Conservation (phyloP, 192 early-diverging fungal genomes). For the Allomyces macrogynus region DNA sequence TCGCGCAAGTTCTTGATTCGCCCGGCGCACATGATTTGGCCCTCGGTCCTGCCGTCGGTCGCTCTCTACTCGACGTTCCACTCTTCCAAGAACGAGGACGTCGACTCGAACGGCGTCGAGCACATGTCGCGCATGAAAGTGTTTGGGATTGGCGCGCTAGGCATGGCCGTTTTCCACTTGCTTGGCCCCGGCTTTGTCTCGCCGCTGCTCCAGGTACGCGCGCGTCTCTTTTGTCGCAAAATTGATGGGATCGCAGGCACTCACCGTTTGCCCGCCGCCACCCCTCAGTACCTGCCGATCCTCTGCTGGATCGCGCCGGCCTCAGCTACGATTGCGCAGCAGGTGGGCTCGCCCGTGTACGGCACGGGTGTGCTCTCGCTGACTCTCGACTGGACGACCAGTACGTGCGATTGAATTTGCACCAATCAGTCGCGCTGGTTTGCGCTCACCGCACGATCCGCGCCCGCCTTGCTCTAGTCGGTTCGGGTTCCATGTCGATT, state of each 20-base stretch:
- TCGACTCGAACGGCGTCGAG: not conserved
- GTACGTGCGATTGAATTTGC: constrained; percentile 11
- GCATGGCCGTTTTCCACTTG: not conserved
- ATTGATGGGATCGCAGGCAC: not conserved
- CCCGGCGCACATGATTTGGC: constrained; percentile 32
- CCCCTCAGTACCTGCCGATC: constrained; percentile 8
- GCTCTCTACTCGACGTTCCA: constrained; percentile 21
- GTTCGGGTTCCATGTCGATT: not conserved
- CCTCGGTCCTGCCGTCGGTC: constrained; percentile 18
- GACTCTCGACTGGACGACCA: constrained; percentile 25
- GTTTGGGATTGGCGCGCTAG: not conserved
- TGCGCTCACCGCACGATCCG: too few species aligned
- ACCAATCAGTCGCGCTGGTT: not conserved
- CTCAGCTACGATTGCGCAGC: constrained; percentile 8
- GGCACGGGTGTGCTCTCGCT: constrained; percentile 18
- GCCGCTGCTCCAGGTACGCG: constrained; percentile 9
- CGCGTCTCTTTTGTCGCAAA: constrained; percentile 15
- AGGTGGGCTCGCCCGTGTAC: constrained; percentile 6
- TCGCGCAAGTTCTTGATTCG: constrained; percentile 24
- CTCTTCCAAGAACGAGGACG: constrained; percentile 18
- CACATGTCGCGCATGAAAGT: not conserved
- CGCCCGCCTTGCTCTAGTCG: constrained; percentile 24
- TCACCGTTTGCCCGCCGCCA: too few species aligned
- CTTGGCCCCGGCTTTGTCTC: constrained; percentile 1
- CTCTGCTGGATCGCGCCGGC: constrained; percentile 13